These are phyloP conservation scores for Trapa incisa DNA, from an alignment of 345 rosid species.

Conservation along the genomic window DNA sequence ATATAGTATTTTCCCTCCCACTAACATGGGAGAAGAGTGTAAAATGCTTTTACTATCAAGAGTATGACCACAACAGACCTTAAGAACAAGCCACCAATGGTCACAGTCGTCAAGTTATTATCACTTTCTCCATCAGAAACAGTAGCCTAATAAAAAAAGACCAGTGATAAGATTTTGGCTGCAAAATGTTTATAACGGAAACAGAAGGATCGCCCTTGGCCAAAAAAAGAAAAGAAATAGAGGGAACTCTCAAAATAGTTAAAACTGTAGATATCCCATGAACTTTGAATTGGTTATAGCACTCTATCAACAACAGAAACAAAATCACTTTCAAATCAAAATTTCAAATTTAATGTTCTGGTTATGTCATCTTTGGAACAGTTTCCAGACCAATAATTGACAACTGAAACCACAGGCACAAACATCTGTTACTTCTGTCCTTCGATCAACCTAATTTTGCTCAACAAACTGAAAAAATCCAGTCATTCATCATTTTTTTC, in stretches of 20 bases:
- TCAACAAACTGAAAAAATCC: no score
- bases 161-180: slow-evolving; percentile 9
- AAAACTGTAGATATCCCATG: not conserved
- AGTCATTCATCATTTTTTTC: not conserved
- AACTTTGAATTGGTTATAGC: not conserved
- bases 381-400: no score
- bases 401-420: no score
- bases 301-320: not conserved
- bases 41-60: not conserved
- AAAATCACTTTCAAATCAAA: not conserved
- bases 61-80: slow-evolving; percentile 25
- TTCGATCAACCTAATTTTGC: no score
- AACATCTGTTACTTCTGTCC: no score
- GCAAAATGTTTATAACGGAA: not conserved
- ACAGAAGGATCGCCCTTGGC: not conserved
- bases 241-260: not conserved
- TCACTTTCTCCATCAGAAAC: slow-evolving; percentile 77
- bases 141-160: slow-evolving; percentile 48
- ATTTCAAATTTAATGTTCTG: not conserved
- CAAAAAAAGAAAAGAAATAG: not conserved
- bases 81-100: slow-evolving; percentile 72
- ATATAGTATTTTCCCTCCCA: not conserved
- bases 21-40: not conserved
- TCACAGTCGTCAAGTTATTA: slow-evolving; percentile 60
- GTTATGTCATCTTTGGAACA: not conserved